These are phyloP conservation scores for Xylaria sp. DNA, from an alignment of 2,329 filamentous ascomycete species.

Conservation along the genomic window DNA sequence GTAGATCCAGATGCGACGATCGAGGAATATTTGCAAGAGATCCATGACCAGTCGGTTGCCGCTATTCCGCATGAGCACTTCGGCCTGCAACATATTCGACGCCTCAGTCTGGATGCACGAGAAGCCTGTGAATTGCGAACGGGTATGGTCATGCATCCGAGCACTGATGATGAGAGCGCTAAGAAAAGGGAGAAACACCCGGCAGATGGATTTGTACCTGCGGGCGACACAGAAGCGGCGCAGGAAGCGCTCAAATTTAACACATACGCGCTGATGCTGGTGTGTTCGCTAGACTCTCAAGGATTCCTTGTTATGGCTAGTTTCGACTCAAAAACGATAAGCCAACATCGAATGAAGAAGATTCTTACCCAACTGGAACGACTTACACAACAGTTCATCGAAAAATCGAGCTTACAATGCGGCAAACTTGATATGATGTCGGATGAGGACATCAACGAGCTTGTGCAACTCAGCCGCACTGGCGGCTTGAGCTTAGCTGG, in stretches of 20 bases:
- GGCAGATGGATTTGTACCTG: conserved; percentile 64
- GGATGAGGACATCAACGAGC: conserved; percentile 50
- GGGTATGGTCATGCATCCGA: conserved; percentile 65
- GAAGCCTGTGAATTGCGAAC: conserved; percentile 68
- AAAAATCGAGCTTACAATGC: conserved; percentile 50
- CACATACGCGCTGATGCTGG: conserved; percentile 72
- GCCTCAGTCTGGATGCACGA: conserved; percentile 64
- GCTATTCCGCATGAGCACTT: conserved; percentile 74
- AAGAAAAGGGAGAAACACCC: conserved; percentile 52
- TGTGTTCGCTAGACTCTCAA: conserved; percentile 68
- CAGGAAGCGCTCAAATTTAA: conserved; percentile 70
- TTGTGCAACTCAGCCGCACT: conserved; percentile 48
- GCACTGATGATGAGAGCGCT: conserved; percentile 46
- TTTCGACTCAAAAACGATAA: conserved; percentile 71
- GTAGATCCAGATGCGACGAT: conserved; percentile 58
- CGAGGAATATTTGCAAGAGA: conserved; percentile 63
- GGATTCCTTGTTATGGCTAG: conserved; percentile 71
- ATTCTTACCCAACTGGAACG: conserved; percentile 64
- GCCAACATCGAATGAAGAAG: conserved; percentile 62
- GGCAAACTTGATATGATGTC: conserved; percentile 52
- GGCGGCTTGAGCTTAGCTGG: conserved; percentile 41
- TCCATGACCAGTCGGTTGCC: conserved; percentile 66
- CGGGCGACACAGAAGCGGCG: conserved; percentile 66
- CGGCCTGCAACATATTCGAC: conserved; percentile 69
- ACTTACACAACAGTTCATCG: conserved; percentile 62